Conservation (phyloP, 164 flowering plant genomes). For the Magnolia kwangsiensis region DNA sequence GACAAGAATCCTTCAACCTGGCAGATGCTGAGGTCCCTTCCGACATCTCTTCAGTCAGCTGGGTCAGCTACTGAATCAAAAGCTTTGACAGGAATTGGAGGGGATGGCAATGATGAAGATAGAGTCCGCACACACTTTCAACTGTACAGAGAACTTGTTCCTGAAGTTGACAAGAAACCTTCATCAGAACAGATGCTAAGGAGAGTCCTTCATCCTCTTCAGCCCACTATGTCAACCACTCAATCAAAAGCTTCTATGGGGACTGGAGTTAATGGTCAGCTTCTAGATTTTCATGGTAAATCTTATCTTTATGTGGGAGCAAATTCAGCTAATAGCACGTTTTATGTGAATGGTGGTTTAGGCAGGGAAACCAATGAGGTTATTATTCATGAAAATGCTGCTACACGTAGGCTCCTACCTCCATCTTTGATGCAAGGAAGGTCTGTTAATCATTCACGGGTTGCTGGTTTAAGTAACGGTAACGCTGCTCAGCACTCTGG, state of each 20-base stretch:
- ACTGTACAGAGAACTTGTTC: neutral
- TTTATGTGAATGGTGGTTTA: slow-evolving; percentile 23
- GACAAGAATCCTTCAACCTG: slow-evolving; percentile 21
- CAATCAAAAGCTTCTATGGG: neutral
- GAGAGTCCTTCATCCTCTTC: neutral
- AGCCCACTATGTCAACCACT: neutral
- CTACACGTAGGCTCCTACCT: slow-evolving; percentile 49
- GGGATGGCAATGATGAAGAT: slow-evolving; percentile 17
- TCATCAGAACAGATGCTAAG: neutral
- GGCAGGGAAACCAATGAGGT: slow-evolving; percentile 27
- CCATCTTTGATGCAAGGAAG: slow-evolving; percentile 52
- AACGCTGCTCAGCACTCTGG: slow-evolving; percentile 34
- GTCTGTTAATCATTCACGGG: slow-evolving; percentile 26
- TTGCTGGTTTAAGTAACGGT: slow-evolving; percentile 43
- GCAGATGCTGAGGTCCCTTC: slow-evolving; percentile 40
- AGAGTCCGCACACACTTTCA: neutral
- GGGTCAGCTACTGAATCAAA: slow-evolving; percentile 18
- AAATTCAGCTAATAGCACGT: slow-evolving; percentile 24
- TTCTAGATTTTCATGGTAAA: neutral
- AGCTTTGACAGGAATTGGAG: slow-evolving; percentile 13
- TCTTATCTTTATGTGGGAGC: slow-evolving; percentile 23
- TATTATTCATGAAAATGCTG: slow-evolving; percentile 34
- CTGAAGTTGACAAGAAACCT: neutral
- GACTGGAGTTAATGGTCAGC: neutral
- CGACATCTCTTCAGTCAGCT: slow-evolving; percentile 39